Base-by-base conservation (phyloP, 2,329 filamentous ascomycete genomes). In the Fusarium sp. region DNA sequence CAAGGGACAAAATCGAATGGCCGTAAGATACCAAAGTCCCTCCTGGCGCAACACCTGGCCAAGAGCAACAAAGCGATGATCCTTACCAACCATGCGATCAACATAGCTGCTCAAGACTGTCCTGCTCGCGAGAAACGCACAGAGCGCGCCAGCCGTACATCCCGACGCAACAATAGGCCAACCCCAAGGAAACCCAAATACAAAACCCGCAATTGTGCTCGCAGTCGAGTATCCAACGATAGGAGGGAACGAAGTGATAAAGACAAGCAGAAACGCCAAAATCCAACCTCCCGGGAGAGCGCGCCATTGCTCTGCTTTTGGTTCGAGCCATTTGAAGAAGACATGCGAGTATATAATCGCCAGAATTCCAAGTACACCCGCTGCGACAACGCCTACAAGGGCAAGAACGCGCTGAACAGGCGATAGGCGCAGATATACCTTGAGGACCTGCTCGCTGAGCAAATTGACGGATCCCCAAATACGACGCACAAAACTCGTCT, bases 1-100 rank as follows among this genome's bases (percentile, higher is more conserved):
- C 63, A 99, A 79, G 3, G 96, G 96, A 75, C 95, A 98, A 69
- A 98, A 87, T 29, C 96, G 89, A 73, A 99, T 96, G 87, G 96
- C 97, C 67, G 93, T 91, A 44, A 99, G 85, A 55, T 98, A 89
- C 74, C 93, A 92, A 52, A 99, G 80, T 2, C 96, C 96, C 75
- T 99, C 96, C 75, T 93, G 91, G 69, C 97, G 93, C 66, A 99
- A 84, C 10, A 96, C 96, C 74, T 98, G 87, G 23, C 92, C 89
- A 26, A 99, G 86, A 7, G 96, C 96, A 12, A 96, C 89, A 78
- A 99, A 99, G 53, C 94, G 88, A 77, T 89, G 91, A 81, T 99
- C 95, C 70, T 87, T 85, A 58, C 93, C 92, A 49, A 98, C 91
- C 72, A 97, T 85, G 20, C 90, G 86, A 73, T 94, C 86, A 28